Percentiles rank a stretch among this genome's conserved stretches.
Conservation (phyloP, 164 flowering plant species). For the Vitis labrusca region DNA sequence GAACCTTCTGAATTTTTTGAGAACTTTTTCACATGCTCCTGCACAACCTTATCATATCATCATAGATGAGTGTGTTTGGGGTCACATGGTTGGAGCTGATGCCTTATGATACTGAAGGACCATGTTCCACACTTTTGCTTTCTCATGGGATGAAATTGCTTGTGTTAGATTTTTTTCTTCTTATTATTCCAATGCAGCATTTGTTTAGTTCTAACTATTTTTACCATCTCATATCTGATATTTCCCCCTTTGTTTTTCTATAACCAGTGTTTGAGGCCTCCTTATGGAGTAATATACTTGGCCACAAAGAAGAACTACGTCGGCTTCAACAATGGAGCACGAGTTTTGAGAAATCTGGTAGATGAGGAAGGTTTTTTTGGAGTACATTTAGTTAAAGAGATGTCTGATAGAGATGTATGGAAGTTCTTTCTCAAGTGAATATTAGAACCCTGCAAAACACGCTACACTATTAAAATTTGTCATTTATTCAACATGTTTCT, state of each 20-base stretch:
- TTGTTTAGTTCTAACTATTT: background rate
- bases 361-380: slow-evolving; percentile 87
- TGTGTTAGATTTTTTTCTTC: background rate
- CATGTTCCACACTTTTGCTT: no score
- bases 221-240: background rate
- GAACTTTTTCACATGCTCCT: background rate
- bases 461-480: background rate
- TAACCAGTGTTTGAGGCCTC: slow-evolving; percentile 82
- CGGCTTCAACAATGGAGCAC: slow-evolving; percentile 57
- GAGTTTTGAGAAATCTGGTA: slow-evolving; percentile 59
- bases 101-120: no score
- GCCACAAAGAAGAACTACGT: slow-evolving; percentile 71
- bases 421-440: slow-evolving; percentile 77
- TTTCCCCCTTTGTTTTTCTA: background rate
- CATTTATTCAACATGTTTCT: background rate
- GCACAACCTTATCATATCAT: no score
- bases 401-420: slow-evolving; percentile 75
- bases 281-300: slow-evolving; percentile 81
- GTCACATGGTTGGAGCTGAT: no score
- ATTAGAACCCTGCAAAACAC: background rate
- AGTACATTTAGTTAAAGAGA: slow-evolving; percentile 65
- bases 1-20: background rate
- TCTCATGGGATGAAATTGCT: no score
- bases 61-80: no score
- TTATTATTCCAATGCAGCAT: no score